A percentile compares a stretch with the other conserved stretches of the same genome.
phyloP scores from a whole-genome alignment of 2,329 filamentous ascomycete species.

The Aaosphaeria arxii region DNA sequence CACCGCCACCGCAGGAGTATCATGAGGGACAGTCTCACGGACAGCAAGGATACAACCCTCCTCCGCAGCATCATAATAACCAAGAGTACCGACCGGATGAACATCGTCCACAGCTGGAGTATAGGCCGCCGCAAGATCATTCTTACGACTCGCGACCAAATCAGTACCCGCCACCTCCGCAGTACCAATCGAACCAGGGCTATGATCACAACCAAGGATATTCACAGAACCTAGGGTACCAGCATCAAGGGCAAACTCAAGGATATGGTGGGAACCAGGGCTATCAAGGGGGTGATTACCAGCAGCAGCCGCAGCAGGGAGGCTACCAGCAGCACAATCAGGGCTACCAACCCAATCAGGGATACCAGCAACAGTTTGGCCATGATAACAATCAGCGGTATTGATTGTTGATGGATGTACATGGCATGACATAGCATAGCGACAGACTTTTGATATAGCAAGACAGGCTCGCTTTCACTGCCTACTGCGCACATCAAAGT shows the following conservation, averaged over 20 bases:
- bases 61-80: background rate
- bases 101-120: background rate
- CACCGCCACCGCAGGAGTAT: background rate
- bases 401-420: background rate
- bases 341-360: background rate
- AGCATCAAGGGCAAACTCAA: background rate
- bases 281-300: background rate
- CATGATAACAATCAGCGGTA: conserved; percentile 1
- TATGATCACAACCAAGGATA: background rate
- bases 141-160: conserved; percentile 1
- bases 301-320: background rate
- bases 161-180: background rate
- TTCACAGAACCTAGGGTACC: background rate
- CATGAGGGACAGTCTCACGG: background rate
- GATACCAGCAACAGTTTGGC: background rate
- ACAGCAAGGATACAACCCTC: background rate
- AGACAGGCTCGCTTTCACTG: too few relatives aligned
- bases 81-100: background rate
- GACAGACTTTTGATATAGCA: too few relatives aligned
- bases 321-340: background rate
- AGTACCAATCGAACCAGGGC: conserved; percentile 1
- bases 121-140: conserved; percentile 1
- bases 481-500: too few relatives aligned
- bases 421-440: too few relatives aligned
- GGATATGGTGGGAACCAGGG: background rate